Conservation (phyloP, 1,284 basidiomycete genomes). For the Wallemia mellicola region DNA sequence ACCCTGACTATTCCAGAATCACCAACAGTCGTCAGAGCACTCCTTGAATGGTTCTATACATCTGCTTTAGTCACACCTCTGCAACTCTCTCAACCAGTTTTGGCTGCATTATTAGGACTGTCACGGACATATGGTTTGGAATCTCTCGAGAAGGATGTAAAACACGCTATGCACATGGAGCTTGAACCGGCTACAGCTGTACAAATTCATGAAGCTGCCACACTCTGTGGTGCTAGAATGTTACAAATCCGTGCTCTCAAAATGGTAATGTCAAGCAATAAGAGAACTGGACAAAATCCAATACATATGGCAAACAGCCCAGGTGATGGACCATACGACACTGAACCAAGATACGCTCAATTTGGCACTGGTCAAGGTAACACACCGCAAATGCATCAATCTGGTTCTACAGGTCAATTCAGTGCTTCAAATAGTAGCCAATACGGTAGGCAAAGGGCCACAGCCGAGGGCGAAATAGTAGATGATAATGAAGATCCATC, state of each 20-base stretch:
- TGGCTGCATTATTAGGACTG: slow-evolving; percentile 58
- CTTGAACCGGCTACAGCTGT: slow-evolving; percentile 55
- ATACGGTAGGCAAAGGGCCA: neutral
- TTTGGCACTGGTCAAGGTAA: neutral
- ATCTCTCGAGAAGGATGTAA: slow-evolving; percentile 44
- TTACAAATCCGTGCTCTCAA: slow-evolving; percentile 39
- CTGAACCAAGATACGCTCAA: neutral
- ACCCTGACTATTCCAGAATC: slow-evolving; percentile 56
- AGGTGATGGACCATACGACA: neutral
- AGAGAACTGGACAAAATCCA: neutral
- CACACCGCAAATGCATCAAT: neutral
- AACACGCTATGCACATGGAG: slow-evolving; percentile 69
- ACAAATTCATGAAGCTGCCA: slow-evolving; percentile 74
- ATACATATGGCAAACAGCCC: neutral
- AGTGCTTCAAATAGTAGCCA: neutral
- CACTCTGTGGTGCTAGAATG: slow-evolving; percentile 56
- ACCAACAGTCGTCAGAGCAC: slow-evolving; percentile 56
- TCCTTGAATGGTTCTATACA: slow-evolving; percentile 79
- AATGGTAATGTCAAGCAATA: slow-evolving; percentile 8
- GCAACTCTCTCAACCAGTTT: slow-evolving; percentile 61
- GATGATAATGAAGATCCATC: neutral
- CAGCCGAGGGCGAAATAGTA: no score
- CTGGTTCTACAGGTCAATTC: neutral
- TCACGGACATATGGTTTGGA: slow-evolving; percentile 50
- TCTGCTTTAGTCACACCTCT: slow-evolving; percentile 54